Base-by-base conservation (phyloP, 371 early-diverging fungal genomes). In the Actinomucor elegans region DNA sequence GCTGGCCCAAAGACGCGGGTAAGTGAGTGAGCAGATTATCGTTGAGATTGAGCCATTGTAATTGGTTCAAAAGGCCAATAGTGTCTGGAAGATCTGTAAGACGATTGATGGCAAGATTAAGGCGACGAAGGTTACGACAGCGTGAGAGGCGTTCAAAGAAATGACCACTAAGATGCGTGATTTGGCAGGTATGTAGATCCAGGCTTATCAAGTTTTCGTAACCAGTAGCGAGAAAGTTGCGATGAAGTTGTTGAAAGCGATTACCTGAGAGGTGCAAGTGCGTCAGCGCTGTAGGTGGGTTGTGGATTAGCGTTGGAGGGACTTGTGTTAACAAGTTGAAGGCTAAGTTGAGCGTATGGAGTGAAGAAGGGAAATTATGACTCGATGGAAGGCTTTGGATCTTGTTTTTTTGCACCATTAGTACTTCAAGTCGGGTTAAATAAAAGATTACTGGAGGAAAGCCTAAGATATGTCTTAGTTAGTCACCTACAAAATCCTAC, bases 31-130 rank as follows among this genome's bases (percentile, higher is more conserved):
- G 54, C 15, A 64, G 67, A 66, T 90, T 90, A 59, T 87, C 89
- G 34, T 84, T 84, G 6, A 89, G 56, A 50, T 88, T 90, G 15
- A 90, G 79, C 89, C 89, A 88, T 41, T 81, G 83, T 7, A 90
- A 43, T 14, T 69, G 64, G 10, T 46, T 65, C 8, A 86, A 55
- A 5, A 61, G 57, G 3, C 87, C 83, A 20, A 89, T 72, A 17
- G 79, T 72, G 0, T 59, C 26, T 5, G 91, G 91, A 12, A 90
- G 51, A 0, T 60, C 59, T 4, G 38, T 54, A 3, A 89, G 62
- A 8, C 70, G 59, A 51, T 89, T 89, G 63, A 85, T 83, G 17
- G 86, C 84, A 24, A 89, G 52, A 58, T 87, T 86, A 21, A 89
- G 65, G 23, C 86, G 70, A 12, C 74, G 61, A 0, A 89, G 61